A percentile compares a stretch with the other conserved stretches of the same genome.
These are phyloP conservation scores for Peniophora sp. DNA, from an alignment of 1,284 basidiomycete genomes.

Conservation along the genomic window DNA sequence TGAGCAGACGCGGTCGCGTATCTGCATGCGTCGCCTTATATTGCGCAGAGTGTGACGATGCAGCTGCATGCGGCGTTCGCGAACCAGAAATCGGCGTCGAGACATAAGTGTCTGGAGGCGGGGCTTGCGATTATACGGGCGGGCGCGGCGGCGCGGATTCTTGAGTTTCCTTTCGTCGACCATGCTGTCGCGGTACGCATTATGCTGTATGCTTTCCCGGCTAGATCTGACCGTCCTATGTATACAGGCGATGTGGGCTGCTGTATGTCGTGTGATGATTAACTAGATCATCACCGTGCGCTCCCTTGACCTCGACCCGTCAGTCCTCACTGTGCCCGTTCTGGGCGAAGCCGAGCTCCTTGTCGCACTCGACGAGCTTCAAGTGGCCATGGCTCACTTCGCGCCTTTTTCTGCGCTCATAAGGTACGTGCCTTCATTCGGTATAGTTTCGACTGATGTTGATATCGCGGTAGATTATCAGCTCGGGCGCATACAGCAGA, in stretches of 20 bases:
- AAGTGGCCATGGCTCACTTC: constrained; percentile 6
- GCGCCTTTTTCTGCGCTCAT: constrained; percentile 11
- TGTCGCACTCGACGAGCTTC: constrained; percentile 8
- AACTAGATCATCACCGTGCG: constrained; percentile 13
- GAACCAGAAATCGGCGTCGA: constrained; percentile 17
- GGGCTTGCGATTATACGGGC: constrained; percentile 15
- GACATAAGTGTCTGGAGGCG: constrained; percentile 19
- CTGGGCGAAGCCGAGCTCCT: constrained; percentile 6
- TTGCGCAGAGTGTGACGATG: too few relatives aligned
- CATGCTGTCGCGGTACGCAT: constrained; percentile 19
- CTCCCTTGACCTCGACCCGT: constrained; percentile 4
- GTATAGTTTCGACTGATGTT: not conserved
- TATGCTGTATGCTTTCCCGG: not conserved
- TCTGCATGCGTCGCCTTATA: constrained; percentile 13
- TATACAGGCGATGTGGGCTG: constrained; percentile 16
- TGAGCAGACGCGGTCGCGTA: too few relatives aligned
- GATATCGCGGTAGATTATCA: constrained; percentile 5
- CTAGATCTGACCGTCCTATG: not conserved
- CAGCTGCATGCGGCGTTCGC: too few relatives aligned
- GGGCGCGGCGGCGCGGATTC: constrained; percentile 7
- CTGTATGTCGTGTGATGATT: constrained; percentile 16
- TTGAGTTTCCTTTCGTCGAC: constrained; percentile 12
- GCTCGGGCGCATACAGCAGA: constrained; percentile 9
- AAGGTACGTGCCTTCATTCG: constrained; percentile 6
- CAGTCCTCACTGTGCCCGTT: too few relatives aligned